A percentile compares a stretch with the other conserved stretches of the same genome.
Conservation (phyloP, 352 stramenopile genomes). For the Pythium aquatile region DNA sequence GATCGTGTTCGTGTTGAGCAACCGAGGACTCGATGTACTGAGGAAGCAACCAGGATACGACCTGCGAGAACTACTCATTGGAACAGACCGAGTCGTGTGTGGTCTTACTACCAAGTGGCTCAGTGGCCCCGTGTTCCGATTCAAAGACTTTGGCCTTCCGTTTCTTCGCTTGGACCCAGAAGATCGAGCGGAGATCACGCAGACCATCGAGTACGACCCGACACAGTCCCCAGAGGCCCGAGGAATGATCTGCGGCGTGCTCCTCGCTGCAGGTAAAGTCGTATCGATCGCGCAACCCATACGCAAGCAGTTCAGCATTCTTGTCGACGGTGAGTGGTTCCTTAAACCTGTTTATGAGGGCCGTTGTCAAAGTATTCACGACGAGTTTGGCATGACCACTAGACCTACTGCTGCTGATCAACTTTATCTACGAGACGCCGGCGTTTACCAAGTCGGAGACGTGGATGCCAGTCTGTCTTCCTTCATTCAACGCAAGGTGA, state of each 20-base stretch:
- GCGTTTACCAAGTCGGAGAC: conserved; percentile 63
- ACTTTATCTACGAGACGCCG: conserved; percentile 72
- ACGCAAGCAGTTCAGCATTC: conserved; percentile 63
- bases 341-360: not conserved
- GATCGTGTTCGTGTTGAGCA: conserved; percentile 62
- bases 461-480: conserved; percentile 70
- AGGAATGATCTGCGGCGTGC: conserved; percentile 58
- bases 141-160: conserved; percentile 45
- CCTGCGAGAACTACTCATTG: conserved; percentile 62
- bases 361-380: not conserved
- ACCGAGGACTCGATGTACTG: conserved; percentile 59
- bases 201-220: conserved; percentile 47
- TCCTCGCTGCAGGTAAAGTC: conserved; percentile 47
- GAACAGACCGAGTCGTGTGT: conserved; percentile 52
- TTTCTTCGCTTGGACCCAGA: conserved; percentile 49
- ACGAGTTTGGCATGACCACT: not conserved
- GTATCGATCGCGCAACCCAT: conserved; percentile 57
- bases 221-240: conserved; percentile 18
- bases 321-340: conserved; percentile 46
- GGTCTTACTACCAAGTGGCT: conserved; percentile 48
- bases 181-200: conserved; percentile 40
- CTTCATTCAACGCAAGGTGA: conserved; percentile 62
- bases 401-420: conserved; percentile 68
- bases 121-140: conserved; percentile 32
- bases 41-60: conserved; percentile 62